Conservation (phyloP, 495 filamentous ascomycete genomes). For the Penicillium coffeae region DNA sequence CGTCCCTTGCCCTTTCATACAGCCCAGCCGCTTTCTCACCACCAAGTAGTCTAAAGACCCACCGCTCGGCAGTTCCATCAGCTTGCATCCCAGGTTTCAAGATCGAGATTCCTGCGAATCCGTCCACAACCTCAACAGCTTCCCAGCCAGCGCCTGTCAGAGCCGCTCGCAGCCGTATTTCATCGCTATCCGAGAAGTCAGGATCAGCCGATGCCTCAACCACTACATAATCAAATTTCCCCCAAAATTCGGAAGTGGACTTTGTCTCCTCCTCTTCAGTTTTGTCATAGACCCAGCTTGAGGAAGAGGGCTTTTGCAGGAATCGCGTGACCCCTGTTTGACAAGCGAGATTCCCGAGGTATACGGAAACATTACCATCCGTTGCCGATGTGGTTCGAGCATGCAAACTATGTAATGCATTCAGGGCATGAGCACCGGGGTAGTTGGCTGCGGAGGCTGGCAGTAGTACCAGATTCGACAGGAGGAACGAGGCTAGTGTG, state of each 20-base stretch:
- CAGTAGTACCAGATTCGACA: conserved; percentile 61
- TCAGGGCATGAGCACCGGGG: conserved; percentile 75
- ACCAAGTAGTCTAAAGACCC: conserved; percentile 20
- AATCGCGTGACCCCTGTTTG: conserved; percentile 96
- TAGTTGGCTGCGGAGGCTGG: conserved; percentile 76
- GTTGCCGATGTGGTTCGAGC: conserved; percentile 5
- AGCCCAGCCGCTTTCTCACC: conserved; percentile 18
- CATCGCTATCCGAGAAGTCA: conserved; percentile 14
- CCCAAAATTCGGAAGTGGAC: conserved; percentile 68
- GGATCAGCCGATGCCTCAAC: conserved; percentile 55
- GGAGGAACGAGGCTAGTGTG: conserved; percentile 52
- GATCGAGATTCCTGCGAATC: conserved; percentile 67
- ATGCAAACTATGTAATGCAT: conserved; percentile 41
- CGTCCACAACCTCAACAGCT: conserved; percentile 61
- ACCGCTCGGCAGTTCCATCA: conserved; percentile 27
- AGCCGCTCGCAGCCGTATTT: conserved; percentile 8
- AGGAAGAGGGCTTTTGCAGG: conserved; percentile 39
- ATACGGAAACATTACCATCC: conserved; percentile 45
- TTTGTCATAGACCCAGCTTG: conserved; percentile 53
- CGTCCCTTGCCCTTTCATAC: conserved; percentile 22
- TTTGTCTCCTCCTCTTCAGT: conserved; percentile 49
- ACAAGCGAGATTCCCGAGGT: conserved; percentile 83
- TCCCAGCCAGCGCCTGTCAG: conserved; percentile 55
- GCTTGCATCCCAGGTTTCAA: conserved; percentile 49
- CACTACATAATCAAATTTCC: conserved; percentile 74